phyloP scores from a whole-genome alignment of 2,329 filamentous ascomycete genomes.

The Dactylellina sp. region DNA sequence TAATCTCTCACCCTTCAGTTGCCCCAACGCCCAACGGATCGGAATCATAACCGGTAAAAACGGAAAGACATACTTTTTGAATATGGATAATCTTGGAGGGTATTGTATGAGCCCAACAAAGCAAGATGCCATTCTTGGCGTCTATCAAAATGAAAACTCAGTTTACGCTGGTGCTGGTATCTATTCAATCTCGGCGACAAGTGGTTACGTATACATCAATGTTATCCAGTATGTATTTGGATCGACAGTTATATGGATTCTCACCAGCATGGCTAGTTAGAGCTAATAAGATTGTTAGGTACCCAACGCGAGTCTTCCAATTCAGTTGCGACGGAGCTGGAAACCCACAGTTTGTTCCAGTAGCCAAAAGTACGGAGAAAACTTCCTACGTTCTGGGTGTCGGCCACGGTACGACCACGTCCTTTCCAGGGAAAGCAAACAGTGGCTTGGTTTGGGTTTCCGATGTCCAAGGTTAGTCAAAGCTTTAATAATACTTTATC shows the following conservation, averaged over 20 bases:
- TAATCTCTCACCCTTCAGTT: conserved; percentile 66
- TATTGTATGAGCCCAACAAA: conserved; percentile 66
- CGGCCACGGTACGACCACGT: conserved; percentile 70
- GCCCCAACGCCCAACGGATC: conserved; percentile 65
- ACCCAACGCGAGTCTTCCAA: conserved; percentile 70
- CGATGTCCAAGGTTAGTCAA: conserved; percentile 70
- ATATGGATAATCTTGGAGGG: conserved; percentile 68
- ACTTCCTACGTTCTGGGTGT: conserved; percentile 70
- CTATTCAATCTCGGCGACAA: conserved; percentile 64
- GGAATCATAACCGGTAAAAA: conserved; percentile 68
- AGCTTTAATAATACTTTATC: too few species aligned
- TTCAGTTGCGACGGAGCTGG: conserved; percentile 68
- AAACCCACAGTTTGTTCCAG: conserved; percentile 69
- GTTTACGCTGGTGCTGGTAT: conserved; percentile 68
- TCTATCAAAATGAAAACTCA: conserved; percentile 67
- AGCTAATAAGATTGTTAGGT: too few species aligned
- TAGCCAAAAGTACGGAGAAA: conserved; percentile 67
- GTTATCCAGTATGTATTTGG: conserved; percentile 69
- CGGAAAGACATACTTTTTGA: conserved; percentile 68
- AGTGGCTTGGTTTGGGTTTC: conserved; percentile 71
- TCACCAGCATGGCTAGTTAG: too few species aligned
- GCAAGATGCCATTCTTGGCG: conserved; percentile 65
- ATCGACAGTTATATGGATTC: too few species aligned
- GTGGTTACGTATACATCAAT: conserved; percentile 68
- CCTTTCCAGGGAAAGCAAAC: conserved; percentile 68